Evolutionary conservation across 164 flowering plant species (phyloP), one percentile per base, ranked within the genome.

Genomic region (Piper longum): DNA sequence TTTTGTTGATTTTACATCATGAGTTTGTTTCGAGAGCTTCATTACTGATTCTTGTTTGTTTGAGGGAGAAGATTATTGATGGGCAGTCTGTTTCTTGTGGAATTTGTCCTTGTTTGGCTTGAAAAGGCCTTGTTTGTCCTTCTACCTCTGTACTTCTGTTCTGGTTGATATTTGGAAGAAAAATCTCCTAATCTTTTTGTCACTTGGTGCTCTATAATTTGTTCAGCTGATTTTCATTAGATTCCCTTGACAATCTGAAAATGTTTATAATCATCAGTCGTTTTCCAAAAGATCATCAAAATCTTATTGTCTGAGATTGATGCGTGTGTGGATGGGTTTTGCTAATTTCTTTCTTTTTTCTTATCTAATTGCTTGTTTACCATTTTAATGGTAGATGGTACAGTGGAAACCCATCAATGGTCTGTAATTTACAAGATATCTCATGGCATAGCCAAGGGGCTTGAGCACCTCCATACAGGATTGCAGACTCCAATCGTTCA

Each of bases 391-490:
- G 60, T 84, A 85, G 97, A 74, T 67, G 82, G 78, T 26, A 77
- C 70, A 44, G 69, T 55, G 3, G 85, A 82, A 62, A 75, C 81
- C 54, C 79, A 75, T 69, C 82, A 77, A 76, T 91, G 98, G 98
- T 59, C 72, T 57, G 59, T 72, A 66, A 80, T 90, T 48, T 77
- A 71, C 61, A 81, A 67, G 56, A 85, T 93, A 59, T 77, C 92
- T 4, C 69, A 76, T 9, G 98, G 97, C 4, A 78, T 93, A 41
- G 95, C 81, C 42, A 71, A 66, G 73, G 98, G 88, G 59, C 61
- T 93, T 44, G 85, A 83, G 56, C 82, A 88, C 72, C 96, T 93
- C 12, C 98, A 93, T 67, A 75, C 81, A 4, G 85, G 85, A 64
- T 66, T 78, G 43, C 74, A 69, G 41, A 88, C 72, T 73, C 89